phyloP scores from a whole-genome alignment of 495 filamentous ascomycete species.

The Chaetomium fimeti region DNA sequence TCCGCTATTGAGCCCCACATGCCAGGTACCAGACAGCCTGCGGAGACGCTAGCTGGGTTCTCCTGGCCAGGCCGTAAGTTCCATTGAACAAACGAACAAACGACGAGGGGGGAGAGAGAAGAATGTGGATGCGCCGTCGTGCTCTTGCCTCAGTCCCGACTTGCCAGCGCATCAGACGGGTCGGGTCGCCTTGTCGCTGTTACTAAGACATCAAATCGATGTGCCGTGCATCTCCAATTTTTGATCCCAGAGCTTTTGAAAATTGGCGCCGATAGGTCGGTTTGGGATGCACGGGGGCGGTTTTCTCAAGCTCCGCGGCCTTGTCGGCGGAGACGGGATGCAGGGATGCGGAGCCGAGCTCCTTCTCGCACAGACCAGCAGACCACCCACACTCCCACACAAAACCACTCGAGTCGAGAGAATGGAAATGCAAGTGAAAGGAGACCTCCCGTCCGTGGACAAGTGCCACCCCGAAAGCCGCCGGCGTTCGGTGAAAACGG shows the following conservation, averaged over 20 bases:
- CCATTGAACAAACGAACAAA: background rate
- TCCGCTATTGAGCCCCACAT: constrained; percentile 3
- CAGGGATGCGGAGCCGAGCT: constrained; percentile 3
- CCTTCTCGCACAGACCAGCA: background rate
- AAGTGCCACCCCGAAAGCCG: background rate
- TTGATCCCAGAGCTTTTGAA: background rate
- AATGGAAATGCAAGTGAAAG: background rate
- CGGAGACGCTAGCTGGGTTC: constrained; percentile 15
- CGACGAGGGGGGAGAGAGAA: background rate
- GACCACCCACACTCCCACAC: too few species aligned
- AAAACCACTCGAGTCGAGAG: background rate
- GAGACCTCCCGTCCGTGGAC: background rate
- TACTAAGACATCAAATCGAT: background rate
- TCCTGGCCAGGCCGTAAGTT: background rate
- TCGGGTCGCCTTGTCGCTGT: background rate
- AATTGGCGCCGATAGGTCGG: constrained; percentile 3
- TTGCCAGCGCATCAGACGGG: background rate
- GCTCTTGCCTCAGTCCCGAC: background rate
- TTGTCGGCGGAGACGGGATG: background rate
- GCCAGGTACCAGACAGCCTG: background rate
- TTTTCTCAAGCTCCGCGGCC: background rate
- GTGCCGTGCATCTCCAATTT: background rate
- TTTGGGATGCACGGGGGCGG: background rate
- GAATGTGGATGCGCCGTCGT: background rate
- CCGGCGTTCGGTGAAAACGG: background rate